Conservation (phyloP, 2,329 filamentous ascomycete genomes). For the Pseudogymnoascus sp. region DNA sequence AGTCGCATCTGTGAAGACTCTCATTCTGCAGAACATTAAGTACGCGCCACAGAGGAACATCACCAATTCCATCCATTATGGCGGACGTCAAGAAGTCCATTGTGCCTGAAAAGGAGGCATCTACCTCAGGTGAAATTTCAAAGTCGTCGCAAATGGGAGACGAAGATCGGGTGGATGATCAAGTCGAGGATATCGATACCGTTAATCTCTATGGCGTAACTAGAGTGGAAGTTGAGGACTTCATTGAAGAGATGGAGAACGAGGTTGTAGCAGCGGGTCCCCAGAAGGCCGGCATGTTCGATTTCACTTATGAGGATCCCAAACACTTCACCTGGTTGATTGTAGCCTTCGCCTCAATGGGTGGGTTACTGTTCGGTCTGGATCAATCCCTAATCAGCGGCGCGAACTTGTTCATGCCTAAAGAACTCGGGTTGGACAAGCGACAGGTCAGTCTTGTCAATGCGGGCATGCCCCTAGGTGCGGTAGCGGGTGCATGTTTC, state of each 20-base stretch:
- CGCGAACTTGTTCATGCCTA: constrained; percentile 57
- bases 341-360: constrained; percentile 61
- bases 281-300: constrained; percentile 31
- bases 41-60: not conserved
- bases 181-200: not conserved
- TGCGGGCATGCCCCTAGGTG: constrained; percentile 62
- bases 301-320: constrained; percentile 52
- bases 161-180: not conserved
- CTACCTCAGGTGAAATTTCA: not conserved
- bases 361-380: constrained; percentile 60
- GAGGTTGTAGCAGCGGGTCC: constrained; percentile 23
- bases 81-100: not conserved
- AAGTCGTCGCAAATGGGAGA: not conserved
- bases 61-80: not conserved
- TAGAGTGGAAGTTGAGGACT: constrained; percentile 25
- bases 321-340: constrained; percentile 58
- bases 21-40: not conserved
- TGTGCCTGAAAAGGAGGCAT: not conserved
- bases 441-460: constrained; percentile 58
- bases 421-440: constrained; percentile 44
- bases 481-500: constrained; percentile 61
- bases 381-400: constrained; percentile 67
- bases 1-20: not conserved
- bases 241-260: constrained; percentile 28
- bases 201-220: not conserved